These are phyloP conservation scores for Chaetomium olivaceum DNA, from an alignment of 2,329 filamentous ascomycete genomes.

Conservation along the genomic window DNA sequence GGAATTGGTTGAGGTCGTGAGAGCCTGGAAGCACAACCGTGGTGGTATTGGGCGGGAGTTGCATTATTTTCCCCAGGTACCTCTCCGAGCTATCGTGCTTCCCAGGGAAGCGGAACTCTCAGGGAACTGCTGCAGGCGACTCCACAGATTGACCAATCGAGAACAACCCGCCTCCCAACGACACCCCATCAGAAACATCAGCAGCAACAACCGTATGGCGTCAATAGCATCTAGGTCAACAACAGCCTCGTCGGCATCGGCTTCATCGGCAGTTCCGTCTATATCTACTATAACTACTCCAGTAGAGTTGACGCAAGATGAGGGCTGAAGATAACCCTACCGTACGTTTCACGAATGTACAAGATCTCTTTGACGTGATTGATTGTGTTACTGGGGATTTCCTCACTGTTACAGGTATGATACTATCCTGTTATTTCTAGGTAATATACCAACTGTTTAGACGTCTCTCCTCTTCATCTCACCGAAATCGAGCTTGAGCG, in stretches of 20 bases:
- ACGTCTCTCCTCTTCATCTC: constrained; percentile 14
- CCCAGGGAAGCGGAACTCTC: neutral
- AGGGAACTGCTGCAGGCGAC: too few relatives aligned
- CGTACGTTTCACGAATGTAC: neutral
- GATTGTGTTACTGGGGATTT: neutral
- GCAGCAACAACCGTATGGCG: too few relatives aligned
- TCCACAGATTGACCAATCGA: too few relatives aligned
- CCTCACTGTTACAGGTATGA: constrained; percentile 7
- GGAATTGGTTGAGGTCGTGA: neutral
- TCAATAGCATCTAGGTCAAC: too few relatives aligned
- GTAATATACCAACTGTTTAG: constrained; percentile 5
- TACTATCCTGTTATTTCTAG: neutral
- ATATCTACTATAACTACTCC: too few relatives aligned
- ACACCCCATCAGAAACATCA: too few relatives aligned
- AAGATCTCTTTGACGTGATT: neutral
- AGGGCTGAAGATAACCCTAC: neutral
- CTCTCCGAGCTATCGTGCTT: neutral
- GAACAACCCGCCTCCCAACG: too few relatives aligned
- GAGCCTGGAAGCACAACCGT: neutral
- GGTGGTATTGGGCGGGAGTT: neutral
- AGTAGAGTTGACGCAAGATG: too few relatives aligned
- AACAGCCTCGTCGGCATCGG: too few relatives aligned
- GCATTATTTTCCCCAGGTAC: neutral
- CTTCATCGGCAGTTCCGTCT: too few relatives aligned
- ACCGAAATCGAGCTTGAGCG: constrained; percentile 12